Evolutionary conservation across 2,329 filamentous ascomycete species (phyloP).

Genomic region (Cryphonectria nitschkei): DNA sequence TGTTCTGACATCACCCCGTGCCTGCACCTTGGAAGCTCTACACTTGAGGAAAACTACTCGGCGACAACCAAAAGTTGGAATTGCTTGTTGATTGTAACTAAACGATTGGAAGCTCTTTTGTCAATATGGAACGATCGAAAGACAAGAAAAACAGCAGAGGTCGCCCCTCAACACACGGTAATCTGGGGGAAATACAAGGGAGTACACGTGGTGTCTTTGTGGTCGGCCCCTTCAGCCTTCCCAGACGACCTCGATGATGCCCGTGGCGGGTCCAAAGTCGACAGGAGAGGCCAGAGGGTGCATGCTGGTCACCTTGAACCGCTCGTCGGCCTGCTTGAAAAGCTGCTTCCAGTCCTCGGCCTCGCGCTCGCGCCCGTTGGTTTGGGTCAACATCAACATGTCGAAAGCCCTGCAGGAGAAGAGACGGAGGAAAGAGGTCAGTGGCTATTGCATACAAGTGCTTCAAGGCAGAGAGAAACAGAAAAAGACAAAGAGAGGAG

Average conservation of each 20-base stretch:
- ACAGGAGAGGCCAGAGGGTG: neutral
- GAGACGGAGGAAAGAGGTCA: neutral
- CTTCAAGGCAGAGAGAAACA: neutral
- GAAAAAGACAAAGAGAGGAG: too few species aligned
- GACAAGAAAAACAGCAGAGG: neutral
- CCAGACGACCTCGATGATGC: neutral
- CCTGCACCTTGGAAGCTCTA: neutral
- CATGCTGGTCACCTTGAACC: neutral
- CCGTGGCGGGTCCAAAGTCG: neutral
- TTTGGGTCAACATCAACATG: neutral
- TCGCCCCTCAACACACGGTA: neutral
- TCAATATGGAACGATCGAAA: neutral
- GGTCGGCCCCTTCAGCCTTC: neutral
- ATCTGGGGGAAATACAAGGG: neutral
- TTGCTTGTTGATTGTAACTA: neutral
- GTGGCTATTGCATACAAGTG: neutral
- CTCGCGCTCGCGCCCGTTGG: neutral
- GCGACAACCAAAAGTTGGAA: neutral
- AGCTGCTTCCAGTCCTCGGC: neutral
- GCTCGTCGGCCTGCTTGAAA: neutral
- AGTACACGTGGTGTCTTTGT: neutral
- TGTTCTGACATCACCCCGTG: neutral
- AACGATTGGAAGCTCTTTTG: neutral
- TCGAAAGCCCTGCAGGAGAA: neutral
- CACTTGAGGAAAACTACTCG: neutral